A percentile compares a stretch with the other conserved stretches of the same genome.
phyloP scores from a whole-genome alignment of 305 asterid species.

The Caryopteris hybrid region DNA sequence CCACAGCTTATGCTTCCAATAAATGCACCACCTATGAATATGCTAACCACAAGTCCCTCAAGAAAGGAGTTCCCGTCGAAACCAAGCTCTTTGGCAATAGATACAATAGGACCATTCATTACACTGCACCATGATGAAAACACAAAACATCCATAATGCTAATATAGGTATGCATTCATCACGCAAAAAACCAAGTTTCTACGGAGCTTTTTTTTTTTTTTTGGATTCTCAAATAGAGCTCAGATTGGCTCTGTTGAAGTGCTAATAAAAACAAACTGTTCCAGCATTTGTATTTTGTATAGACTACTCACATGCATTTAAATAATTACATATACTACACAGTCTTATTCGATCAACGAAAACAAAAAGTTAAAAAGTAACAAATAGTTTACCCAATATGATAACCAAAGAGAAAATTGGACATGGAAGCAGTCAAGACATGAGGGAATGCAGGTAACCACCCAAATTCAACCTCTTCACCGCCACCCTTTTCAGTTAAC shows the following conservation, averaged over 20 bases:
- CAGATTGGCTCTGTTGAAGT: not conserved
- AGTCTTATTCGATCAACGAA: not conserved
- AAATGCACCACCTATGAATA: conserved; percentile 83
- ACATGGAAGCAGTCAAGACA: conserved; percentile 74
- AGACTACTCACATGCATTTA: not conserved
- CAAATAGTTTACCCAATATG: conserved; percentile 65
- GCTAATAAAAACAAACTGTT: not conserved
- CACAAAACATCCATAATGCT: conserved; percentile 7
- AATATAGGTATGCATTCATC: not conserved
- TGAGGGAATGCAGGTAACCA: conserved; percentile 77
- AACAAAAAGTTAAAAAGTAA: not conserved
- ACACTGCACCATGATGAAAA: conserved; percentile 46
- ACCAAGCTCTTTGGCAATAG: conserved; percentile 79
- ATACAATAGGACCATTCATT: conserved; percentile 86
- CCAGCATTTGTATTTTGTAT: not conserved
- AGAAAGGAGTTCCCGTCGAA: conserved; percentile 78
- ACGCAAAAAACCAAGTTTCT: not conserved
- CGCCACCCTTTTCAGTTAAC: conserved; percentile 28
- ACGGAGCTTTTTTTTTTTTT: not conserved
- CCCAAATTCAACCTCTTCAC: conserved; percentile 48
- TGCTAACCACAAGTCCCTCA: conserved; percentile 89
- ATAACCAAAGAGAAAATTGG: conserved; percentile 85
- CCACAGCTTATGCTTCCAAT: conserved; percentile 75
- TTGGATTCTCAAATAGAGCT: not conserved
- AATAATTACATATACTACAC: not conserved